phyloP scores from a whole-genome alignment of 768 basidiomycete genomes.

The Tulasnella sp. region DNA sequence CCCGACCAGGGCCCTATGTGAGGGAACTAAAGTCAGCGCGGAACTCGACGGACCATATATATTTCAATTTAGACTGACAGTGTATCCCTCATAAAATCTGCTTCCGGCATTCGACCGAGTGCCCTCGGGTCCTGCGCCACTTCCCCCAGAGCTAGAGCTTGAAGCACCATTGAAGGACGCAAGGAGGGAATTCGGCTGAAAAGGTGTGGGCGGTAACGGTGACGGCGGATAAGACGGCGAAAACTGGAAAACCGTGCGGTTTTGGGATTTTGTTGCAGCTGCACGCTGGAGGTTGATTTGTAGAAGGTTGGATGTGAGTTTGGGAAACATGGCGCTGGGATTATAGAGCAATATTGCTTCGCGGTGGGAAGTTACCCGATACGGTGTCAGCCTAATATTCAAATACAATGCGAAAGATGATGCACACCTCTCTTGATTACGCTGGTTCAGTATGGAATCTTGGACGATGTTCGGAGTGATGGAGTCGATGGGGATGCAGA shows the following conservation, averaged over 20 bases:
- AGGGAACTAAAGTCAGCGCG: too few relatives aligned
- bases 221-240: slow-evolving; percentile 22
- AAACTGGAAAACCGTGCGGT: slow-evolving; percentile 62
- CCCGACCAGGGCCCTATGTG: slow-evolving; percentile 52
- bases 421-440: too few relatives aligned
- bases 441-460: too few relatives aligned
- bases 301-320: slow-evolving; percentile 68
- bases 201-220: slow-evolving; percentile 33
- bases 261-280: slow-evolving; percentile 48
- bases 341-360: too few relatives aligned
- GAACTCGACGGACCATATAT: too few relatives aligned
- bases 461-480: not conserved
- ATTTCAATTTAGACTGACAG: slow-evolving; percentile 35
- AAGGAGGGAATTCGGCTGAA: slow-evolving; percentile 26
- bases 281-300: slow-evolving; percentile 60
- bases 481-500: not conserved
- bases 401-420: not conserved
- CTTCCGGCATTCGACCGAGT: slow-evolving; percentile 61
- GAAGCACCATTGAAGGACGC: slow-evolving; percentile 35
- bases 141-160: slow-evolving; percentile 40
- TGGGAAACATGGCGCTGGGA: slow-evolving; percentile 53
- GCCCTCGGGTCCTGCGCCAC: slow-evolving; percentile 48
- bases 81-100: slow-evolving; percentile 58
- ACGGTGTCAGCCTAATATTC: not conserved
- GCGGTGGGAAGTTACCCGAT: too few relatives aligned